Evolutionary conservation across 1,284 basidiomycete genomes (phyloP).

Genomic region (Trichosporon sp.): DNA sequence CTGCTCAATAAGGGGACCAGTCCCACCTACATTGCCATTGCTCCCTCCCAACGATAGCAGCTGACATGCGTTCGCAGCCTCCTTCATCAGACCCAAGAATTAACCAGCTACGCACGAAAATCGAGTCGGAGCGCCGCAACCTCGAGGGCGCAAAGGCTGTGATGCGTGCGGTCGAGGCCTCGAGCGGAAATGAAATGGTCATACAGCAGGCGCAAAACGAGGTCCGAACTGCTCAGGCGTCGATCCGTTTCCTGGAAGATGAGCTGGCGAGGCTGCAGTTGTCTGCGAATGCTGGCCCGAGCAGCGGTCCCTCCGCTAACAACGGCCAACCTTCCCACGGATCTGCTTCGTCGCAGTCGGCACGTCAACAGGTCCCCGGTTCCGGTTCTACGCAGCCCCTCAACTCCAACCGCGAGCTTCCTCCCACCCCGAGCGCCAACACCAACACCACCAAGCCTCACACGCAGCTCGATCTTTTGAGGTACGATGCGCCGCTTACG

Average conservation of each 20-base stretch:
- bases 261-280: conserved; percentile 54
- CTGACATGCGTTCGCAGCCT: conserved; percentile 25
- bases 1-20: background rate
- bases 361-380: background rate
- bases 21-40: background rate
- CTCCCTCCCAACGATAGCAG: background rate
- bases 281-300: conserved; percentile 11
- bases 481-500: conserved; percentile 95
- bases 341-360: conserved; percentile 10
- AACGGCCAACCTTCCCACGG: conserved; percentile 18
- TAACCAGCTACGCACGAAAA: conserved; percentile 50
- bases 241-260: conserved; percentile 55
- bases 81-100: conserved; percentile 40
- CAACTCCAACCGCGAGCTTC: conserved; percentile 24
- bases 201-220: conserved; percentile 58
- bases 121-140: conserved; percentile 54
- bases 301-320: conserved; percentile 8
- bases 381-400: conserved; percentile 23
- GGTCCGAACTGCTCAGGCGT: conserved; percentile 53
- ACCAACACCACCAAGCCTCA: conserved; percentile 30
- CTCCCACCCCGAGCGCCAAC: conserved; percentile 25
- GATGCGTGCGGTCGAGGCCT: conserved; percentile 55
- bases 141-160: conserved; percentile 57
- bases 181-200: conserved; percentile 55
- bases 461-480: conserved; percentile 75